Base-by-base conservation (phyloP, 2,329 filamentous ascomycete species). In the Trematosphaeria pertusa region DNA sequence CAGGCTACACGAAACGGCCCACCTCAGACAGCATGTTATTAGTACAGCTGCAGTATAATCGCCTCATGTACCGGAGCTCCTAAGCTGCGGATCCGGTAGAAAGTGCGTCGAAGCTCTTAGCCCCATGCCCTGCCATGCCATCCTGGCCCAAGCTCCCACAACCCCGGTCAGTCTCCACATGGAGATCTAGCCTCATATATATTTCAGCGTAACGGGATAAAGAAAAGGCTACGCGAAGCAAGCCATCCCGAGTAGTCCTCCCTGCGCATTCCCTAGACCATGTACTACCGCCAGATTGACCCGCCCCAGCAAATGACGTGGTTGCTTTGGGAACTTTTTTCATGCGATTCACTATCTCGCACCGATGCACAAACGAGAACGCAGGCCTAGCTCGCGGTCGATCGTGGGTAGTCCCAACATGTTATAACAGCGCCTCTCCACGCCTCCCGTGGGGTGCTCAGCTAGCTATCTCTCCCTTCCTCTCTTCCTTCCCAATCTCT, bases 391-490 rank as follows among this genome's bases (percentile, higher is more conserved):
- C 61, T 55, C 60, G 58, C 39, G 46, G 61, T 64, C 59, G 64
- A 65, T 67, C 56, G 50, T 54, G 48, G 53, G 50, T 46, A 46
- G 47, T 52, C 46, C 49, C 56, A 49, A 64, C 58, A 67, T 61
- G 61, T n/a, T 72, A 71, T 72, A 71, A 67, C 66, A 67, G 55
- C 59, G n/a, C n/a, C n/a, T n/a, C 65, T 69, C 66, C 62, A 69
- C 62, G 64, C 51, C 56, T 64, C 63, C 57, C 68, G 68, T 70
- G 69, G 67, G 69, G 69, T 67, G 44, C 44, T 57, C 43, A 53
- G 43, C 51, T 58, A 67, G 58, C 56, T 65, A 62, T 60, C 60
- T 61, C 40, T 56, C n/a, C 52, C 46, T 43, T 50, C 49, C 39
- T 50, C 46, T 54, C 54, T 54, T 61, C 58, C 51, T 49, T 53